phyloP scores from a whole-genome alignment of 768 basidiomycete genomes.

The Phlegmacium glaucopus region DNA sequence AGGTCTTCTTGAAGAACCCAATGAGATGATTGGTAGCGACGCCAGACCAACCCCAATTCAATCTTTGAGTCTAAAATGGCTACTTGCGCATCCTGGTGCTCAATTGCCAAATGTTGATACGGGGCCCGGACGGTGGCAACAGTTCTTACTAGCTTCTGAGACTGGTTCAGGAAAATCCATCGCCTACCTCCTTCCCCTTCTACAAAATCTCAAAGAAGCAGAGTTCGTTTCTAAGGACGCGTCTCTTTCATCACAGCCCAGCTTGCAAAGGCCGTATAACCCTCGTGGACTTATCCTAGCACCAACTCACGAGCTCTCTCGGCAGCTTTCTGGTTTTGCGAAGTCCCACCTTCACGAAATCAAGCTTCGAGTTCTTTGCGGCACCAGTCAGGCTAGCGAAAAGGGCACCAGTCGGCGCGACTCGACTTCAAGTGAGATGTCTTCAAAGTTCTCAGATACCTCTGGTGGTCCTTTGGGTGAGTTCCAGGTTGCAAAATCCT shows the following conservation, averaged over 20 bases:
- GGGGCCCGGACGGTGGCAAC: conserved; percentile 27
- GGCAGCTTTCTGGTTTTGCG: conserved; percentile 76
- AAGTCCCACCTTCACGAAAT: conserved; percentile 71
- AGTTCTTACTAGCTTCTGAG: conserved; percentile 79
- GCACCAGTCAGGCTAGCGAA: conserved; percentile 61
- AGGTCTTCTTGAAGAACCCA: conserved; percentile 78
- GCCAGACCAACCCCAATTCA: conserved; percentile 78
- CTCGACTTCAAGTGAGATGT: conserved; percentile 50
- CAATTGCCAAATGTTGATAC: conserved; percentile 9
- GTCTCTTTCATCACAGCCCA: conserved; percentile 7
- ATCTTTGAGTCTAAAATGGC: conserved; percentile 62
- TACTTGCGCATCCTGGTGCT: conserved; percentile 34
- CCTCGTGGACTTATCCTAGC: conserved; percentile 82
- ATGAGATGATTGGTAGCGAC: conserved; percentile 52
- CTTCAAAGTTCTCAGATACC: conserved; percentile 26
- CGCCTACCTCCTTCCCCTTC: conserved; percentile 82
- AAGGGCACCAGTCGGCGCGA: conserved; percentile 26
- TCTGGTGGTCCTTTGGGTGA: conserved; percentile 10
- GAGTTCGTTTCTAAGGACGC: too few species aligned
- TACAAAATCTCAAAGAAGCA: conserved; percentile 71
- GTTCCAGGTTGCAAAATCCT: conserved; percentile 9
- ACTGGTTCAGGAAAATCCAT: conserved; percentile 90
- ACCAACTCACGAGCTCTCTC: conserved; percentile 85
- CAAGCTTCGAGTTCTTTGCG: conserved; percentile 75
- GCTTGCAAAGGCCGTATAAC: conserved; percentile 31